Evolutionary conservation across 1,284 basidiomycete genomes (phyloP).

Genomic region (Cronartium quercuum): DNA sequence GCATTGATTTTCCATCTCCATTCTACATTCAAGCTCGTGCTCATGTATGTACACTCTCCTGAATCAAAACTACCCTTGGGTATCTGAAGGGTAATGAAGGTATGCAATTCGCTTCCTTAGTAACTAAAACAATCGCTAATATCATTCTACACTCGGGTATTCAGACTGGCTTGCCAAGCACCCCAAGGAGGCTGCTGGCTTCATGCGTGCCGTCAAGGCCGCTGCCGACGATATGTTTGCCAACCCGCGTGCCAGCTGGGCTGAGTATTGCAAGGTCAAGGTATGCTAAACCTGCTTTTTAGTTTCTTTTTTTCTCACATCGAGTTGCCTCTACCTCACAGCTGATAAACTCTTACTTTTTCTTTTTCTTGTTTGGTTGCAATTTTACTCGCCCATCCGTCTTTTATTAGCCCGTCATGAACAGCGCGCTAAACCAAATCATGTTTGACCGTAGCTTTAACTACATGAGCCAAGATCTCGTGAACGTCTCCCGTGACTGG

Average conservation of each 20-base stretch:
- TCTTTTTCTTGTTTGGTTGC: background rate
- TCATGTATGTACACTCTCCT: background rate
- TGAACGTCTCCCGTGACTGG: slow-evolving; percentile 46
- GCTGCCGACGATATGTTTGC: slow-evolving; percentile 49
- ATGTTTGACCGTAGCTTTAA: slow-evolving; percentile 49
- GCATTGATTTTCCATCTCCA: background rate
- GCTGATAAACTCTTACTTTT: no score
- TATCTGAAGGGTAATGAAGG: slow-evolving; percentile 31
- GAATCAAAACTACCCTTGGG: no score
- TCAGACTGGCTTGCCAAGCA: slow-evolving; percentile 43
- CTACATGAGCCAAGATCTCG: slow-evolving; percentile 49
- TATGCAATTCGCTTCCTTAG: background rate
- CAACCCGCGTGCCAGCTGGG: slow-evolving; percentile 49
- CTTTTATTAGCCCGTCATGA: slow-evolving; percentile 44
- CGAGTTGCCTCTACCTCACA: no score
- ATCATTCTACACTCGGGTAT: background rate
- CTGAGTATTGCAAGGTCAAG: slow-evolving; percentile 48
- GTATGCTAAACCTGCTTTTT: slow-evolving; percentile 36
- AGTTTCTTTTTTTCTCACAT: background rate
- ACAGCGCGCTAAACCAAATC: slow-evolving; percentile 46
- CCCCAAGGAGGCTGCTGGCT: slow-evolving; percentile 49
- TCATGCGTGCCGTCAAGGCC: slow-evolving; percentile 51
- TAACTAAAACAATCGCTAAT: background rate
- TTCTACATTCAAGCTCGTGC: background rate
- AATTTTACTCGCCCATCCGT: background rate